phyloP scores from a whole-genome alignment of 768 basidiomycete species.

The Mycena maculata region DNA sequence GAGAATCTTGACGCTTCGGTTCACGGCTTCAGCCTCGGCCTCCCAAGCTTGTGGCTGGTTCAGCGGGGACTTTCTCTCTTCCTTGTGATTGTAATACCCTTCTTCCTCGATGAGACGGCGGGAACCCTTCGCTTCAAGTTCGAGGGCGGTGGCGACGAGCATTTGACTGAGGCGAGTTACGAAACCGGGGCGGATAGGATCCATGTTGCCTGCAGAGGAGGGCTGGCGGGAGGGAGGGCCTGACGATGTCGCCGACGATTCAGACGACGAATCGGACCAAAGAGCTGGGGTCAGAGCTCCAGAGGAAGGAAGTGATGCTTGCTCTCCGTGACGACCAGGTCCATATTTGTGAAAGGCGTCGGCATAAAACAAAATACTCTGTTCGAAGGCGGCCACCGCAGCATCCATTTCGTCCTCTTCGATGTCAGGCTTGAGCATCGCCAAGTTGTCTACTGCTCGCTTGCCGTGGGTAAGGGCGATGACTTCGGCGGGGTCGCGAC shows the following conservation, averaged over 20 bases:
- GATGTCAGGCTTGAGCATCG: constrained; percentile 68
- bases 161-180: constrained; percentile 53
- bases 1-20: constrained; percentile 75
- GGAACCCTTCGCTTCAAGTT: constrained; percentile 40
- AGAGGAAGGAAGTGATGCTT: constrained; percentile 38
- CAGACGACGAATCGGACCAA: constrained; percentile 51
- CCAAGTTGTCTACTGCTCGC: constrained; percentile 80
- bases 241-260: constrained; percentile 48
- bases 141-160: constrained; percentile 43
- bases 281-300: constrained; percentile 55
- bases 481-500: constrained; percentile 72
- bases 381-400: constrained; percentile 72
- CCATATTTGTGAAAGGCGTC: constrained; percentile 65
- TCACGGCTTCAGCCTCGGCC: constrained; percentile 64
- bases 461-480: constrained; percentile 85
- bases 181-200: constrained; percentile 61
- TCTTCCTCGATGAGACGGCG: constrained; percentile 47
- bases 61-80: constrained; percentile 39
- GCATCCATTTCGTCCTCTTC: constrained; percentile 65
- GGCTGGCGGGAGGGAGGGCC: constrained; percentile 21
- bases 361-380: constrained; percentile 73
- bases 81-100: too few species aligned
- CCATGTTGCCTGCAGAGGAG: constrained; percentile 51
- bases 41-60: constrained; percentile 62
- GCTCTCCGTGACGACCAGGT: constrained; percentile 44